Evolutionary conservation across 2,329 filamentous ascomycete genomes (phyloP).

Genomic region (Ascochyta fabae): DNA sequence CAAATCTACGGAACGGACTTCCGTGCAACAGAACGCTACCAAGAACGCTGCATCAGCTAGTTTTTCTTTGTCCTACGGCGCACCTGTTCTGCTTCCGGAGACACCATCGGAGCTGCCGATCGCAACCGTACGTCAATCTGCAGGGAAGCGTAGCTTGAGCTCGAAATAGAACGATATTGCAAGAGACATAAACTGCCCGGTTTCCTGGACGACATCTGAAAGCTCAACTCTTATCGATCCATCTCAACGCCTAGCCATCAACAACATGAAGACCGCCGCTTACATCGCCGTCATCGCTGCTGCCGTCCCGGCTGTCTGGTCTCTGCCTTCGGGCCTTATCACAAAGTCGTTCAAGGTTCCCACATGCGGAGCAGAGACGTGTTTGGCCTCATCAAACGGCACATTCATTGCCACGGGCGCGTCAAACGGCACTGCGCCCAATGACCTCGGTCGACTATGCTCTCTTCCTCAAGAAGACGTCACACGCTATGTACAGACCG

Average conservation of each 20-base stretch:
- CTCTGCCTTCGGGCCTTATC: slow-evolving; percentile 11
- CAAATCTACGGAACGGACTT: background rate
- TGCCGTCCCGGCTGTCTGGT: slow-evolving; percentile 14
- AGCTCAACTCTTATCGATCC: background rate
- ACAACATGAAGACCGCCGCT: slow-evolving; percentile 19
- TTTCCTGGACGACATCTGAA: slow-evolving; percentile 10
- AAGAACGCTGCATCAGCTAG: slow-evolving; percentile 5
- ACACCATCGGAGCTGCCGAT: slow-evolving; percentile 16
- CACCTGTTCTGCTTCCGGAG: slow-evolving; percentile 23
- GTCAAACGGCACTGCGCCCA: slow-evolving; percentile 10
- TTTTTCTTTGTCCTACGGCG: slow-evolving; percentile 26
- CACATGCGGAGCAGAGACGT: slow-evolving; percentile 25
- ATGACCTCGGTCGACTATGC: slow-evolving; percentile 22
- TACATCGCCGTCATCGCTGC: slow-evolving; percentile 16
- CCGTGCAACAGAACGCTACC: slow-evolving; percentile 3
- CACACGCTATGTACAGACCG: slow-evolving; percentile 21
- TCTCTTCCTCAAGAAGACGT: slow-evolving; percentile 24
- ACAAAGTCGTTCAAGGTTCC: slow-evolving; percentile 13
- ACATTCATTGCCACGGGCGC: slow-evolving; percentile 12
- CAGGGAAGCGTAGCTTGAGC: slow-evolving; percentile 19
- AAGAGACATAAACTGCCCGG: slow-evolving; percentile 5
- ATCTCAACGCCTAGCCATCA: background rate
- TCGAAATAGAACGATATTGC: slow-evolving; percentile 12
- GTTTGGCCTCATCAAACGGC: slow-evolving; percentile 19
- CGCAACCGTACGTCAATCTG: slow-evolving; percentile 21